These are phyloP conservation scores for Aspergillus aculeatus DNA, from an alignment of 2,329 filamentous ascomycete genomes.

Conservation along the genomic window DNA sequence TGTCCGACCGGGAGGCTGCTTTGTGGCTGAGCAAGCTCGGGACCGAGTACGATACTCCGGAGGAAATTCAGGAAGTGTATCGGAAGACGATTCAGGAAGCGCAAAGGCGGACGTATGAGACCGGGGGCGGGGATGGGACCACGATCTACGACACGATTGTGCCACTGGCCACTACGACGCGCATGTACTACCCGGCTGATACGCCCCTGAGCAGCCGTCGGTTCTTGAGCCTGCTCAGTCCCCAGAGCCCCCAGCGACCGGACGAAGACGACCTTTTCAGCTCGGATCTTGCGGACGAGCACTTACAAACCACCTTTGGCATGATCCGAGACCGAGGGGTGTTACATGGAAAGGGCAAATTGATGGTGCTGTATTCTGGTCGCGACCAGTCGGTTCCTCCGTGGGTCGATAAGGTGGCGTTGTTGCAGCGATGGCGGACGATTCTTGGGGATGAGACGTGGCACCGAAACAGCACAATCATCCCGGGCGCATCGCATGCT, in stretches of 20 bases:
- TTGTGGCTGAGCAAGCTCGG: constrained; percentile 31
- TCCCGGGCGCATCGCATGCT: constrained; percentile 42
- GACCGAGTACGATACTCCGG: constrained; percentile 17
- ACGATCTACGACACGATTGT: not conserved
- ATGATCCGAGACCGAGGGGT: constrained; percentile 37
- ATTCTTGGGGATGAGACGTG: constrained; percentile 38
- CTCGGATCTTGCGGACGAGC: constrained; percentile 62
- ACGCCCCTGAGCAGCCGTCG: constrained; percentile 55
- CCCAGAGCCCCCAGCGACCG: constrained; percentile 52
- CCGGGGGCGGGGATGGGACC: not conserved
- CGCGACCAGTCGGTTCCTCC: constrained; percentile 46
- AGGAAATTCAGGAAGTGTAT: constrained; percentile 27
- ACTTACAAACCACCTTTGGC: constrained; percentile 65
- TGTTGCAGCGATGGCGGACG: constrained; percentile 43
- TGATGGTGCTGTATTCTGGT: constrained; percentile 47
- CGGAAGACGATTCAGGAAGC: constrained; percentile 23
- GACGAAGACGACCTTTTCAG: constrained; percentile 86
- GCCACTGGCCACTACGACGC: not conserved
- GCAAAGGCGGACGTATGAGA: not conserved
- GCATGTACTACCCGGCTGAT: constrained; percentile 19
- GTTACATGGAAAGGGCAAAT: constrained; percentile 29
- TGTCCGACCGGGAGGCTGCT: constrained; percentile 71
- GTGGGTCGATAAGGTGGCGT: constrained; percentile 44
- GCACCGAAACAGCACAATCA: constrained; percentile 47
- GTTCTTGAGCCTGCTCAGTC: constrained; percentile 56